A percentile compares a stretch with the other conserved stretches of the same genome.
phyloP scores from a whole-genome alignment of 257 asterid species.

The Apocynum venetum region DNA sequence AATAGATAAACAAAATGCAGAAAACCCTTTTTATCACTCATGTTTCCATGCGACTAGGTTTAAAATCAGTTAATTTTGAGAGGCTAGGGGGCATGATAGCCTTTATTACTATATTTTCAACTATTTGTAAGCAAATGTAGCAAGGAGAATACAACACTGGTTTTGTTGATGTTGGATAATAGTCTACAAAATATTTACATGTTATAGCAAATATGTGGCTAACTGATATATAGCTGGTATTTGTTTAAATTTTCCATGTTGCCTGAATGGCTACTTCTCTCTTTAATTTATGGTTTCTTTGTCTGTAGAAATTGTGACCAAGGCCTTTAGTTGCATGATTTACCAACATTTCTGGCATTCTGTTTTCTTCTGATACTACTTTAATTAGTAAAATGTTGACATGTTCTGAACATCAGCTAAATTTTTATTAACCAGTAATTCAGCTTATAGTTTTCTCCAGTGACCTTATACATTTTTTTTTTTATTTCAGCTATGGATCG shows the following conservation, averaged over 20 bases:
- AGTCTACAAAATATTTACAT: neutral
- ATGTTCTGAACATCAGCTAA: neutral
- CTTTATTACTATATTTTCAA: no score
- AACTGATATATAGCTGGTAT: neutral
- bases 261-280: neutral
- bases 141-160: neutral
- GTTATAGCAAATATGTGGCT: neutral
- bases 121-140: neutral
- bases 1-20: no score
- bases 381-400: neutral
- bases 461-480: neutral
- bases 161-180: neutral
- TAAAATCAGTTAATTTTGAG: neutral
- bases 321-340: neutral
- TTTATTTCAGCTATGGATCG: constrained; percentile 59
- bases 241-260: neutral
- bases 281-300: neutral
- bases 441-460: neutral
- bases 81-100: neutral
- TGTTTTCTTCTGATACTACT: neutral
- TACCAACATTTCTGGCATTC: neutral
- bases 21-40: no score
- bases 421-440: neutral
- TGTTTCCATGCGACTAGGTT: neutral
- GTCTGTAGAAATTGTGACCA: neutral